These are phyloP conservation scores for Rhododendron vialii DNA, from an alignment of 148 eudicot species.

Conservation along the genomic window DNA sequence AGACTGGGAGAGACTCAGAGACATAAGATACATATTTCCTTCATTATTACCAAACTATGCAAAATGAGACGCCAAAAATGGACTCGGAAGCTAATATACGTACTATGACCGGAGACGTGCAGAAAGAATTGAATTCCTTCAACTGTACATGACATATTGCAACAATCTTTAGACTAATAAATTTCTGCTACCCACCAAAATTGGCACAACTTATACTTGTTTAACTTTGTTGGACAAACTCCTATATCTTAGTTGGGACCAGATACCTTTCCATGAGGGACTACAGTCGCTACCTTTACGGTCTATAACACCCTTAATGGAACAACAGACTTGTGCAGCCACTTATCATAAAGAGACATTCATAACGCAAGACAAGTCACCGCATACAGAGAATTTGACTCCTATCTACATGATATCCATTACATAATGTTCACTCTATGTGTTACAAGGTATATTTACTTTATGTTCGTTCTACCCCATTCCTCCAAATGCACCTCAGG, in stretches of 20 bases:
- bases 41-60: neutral
- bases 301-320: neutral
- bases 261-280: neutral
- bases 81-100: neutral
- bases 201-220: neutral
- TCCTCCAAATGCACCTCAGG: neutral
- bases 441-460: neutral
- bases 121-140: neutral
- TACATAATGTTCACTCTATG: neutral
- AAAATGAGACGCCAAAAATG: neutral
- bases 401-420: neutral
- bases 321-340: neutral
- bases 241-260: neutral
- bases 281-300: neutral
- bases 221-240: neutral
- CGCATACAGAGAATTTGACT: neutral
- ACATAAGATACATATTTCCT: neutral
- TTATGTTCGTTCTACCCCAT: neutral
- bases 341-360: neutral
- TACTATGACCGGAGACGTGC: neutral
- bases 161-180: neutral
- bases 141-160: neutral
- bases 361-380: neutral
- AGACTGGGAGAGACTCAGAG: neutral
- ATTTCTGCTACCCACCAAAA: neutral